Evolutionary conservation across 2,329 filamentous ascomycete genomes (phyloP).

Genomic region (Byssoonygena ceratinophila): DNA sequence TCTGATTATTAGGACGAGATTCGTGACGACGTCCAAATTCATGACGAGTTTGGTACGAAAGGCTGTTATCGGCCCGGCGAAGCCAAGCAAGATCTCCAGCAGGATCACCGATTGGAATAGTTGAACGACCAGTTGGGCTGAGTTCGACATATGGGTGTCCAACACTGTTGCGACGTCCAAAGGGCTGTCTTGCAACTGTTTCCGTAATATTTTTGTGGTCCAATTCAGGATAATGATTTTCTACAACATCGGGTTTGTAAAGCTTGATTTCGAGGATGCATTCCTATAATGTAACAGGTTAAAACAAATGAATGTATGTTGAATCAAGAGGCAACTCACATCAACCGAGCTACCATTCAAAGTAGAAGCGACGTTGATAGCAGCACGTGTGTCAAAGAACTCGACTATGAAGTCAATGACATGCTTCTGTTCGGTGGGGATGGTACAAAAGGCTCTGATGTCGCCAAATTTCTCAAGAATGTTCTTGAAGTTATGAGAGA

Average conservation of each 20-base stretch:
- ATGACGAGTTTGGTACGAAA: slow-evolving; percentile 24
- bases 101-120: slow-evolving; percentile 29
- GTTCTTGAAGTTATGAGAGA: slow-evolving; percentile 42
- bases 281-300: slow-evolving; percentile 18
- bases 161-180: slow-evolving; percentile 15
- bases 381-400: slow-evolving; percentile 31
- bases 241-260: slow-evolving; percentile 25
- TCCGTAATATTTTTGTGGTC: slow-evolving; percentile 19
- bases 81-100: slow-evolving; percentile 26
- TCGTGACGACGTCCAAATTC: slow-evolving; percentile 22
- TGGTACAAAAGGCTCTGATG: slow-evolving; percentile 28
- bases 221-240: slow-evolving; percentile 14
- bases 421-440: slow-evolving; percentile 23
- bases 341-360: slow-evolving; percentile 29
- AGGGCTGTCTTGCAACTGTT: slow-evolving; percentile 14
- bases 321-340: slow-evolving; percentile 21
- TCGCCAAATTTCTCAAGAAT: slow-evolving; percentile 31
- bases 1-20: slow-evolving; percentile 30
- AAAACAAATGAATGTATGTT: not conserved
- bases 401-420: slow-evolving; percentile 32
- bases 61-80: slow-evolving; percentile 23
- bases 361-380: slow-evolving; percentile 28
- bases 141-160: slow-evolving; percentile 25
- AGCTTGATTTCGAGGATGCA: slow-evolving; percentile 25
- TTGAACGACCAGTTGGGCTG: slow-evolving; percentile 34